These are phyloP conservation scores for Mycena amicta DNA, from an alignment of 768 basidiomycete genomes.

Conservation along the genomic window DNA sequence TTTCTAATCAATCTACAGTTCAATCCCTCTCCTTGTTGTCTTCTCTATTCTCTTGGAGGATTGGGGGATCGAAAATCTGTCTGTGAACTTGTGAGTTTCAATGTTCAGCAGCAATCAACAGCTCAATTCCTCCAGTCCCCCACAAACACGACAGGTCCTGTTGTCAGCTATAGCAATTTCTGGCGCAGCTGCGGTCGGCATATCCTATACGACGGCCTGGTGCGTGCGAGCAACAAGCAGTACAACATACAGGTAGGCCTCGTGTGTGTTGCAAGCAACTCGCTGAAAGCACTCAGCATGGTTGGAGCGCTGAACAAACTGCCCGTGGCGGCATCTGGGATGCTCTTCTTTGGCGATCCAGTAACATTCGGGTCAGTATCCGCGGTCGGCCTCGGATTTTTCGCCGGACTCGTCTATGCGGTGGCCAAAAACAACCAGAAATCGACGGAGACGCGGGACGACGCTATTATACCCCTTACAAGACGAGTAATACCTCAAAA, in stretches of 20 bases:
- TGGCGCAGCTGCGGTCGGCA: conserved; percentile 96
- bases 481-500: too few species aligned
- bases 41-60: conserved; percentile 87
- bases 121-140: conserved; percentile 60
- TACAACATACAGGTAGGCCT: conserved; percentile 89
- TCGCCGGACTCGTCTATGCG: conserved; percentile 90
- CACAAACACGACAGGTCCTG: conserved; percentile 74
- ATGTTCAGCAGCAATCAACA: conserved; percentile 7
- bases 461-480: conserved; percentile 64
- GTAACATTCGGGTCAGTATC: conserved; percentile 88
- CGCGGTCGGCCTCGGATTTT: conserved; percentile 85
- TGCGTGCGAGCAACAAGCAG: conserved; percentile 94
- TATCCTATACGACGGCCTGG: conserved; percentile 99
- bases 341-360: conserved; percentile 94
- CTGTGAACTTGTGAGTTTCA: conserved; percentile 80
- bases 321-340: conserved; percentile 97
- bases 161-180: conserved; percentile 92
- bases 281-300: conserved; percentile 59
- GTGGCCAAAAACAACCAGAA: conserved; percentile 94
- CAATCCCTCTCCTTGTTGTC: conserved; percentile 80
- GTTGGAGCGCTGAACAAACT: conserved; percentile 97
- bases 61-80: conserved; percentile 81
- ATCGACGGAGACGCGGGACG: conserved; percentile 62
- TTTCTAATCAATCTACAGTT: not conserved
- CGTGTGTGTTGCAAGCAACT: not conserved